phyloP scores from a whole-genome alignment of 164 flowering plant genomes.

The Liriodendron chinense region DNA sequence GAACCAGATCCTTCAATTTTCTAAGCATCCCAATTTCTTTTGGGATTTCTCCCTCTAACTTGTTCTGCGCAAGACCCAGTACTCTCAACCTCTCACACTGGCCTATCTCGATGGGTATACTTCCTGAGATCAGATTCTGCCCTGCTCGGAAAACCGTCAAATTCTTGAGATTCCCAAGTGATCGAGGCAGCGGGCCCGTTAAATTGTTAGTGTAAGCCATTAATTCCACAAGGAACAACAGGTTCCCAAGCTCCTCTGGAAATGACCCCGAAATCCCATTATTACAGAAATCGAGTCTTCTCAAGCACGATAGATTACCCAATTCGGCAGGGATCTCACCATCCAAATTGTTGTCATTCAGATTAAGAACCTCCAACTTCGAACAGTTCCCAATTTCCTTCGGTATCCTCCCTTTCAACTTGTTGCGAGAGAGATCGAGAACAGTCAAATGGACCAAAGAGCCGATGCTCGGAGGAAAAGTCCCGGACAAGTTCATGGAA shows the following conservation, averaged over 20 bases:
- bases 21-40: slow-evolving; percentile 56
- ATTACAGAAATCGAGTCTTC: slow-evolving; percentile 47
- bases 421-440: slow-evolving; percentile 56
- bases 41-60: slow-evolving; percentile 52
- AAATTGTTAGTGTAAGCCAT: slow-evolving; percentile 64
- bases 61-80: slow-evolving; percentile 72
- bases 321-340: slow-evolving; percentile 40
- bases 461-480: slow-evolving; percentile 55
- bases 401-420: slow-evolving; percentile 55
- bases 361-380: slow-evolving; percentile 34
- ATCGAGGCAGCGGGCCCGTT: slow-evolving; percentile 57
- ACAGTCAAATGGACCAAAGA: slow-evolving; percentile 36
- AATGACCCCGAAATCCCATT: slow-evolving; percentile 55
- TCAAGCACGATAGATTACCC: slow-evolving; percentile 28
- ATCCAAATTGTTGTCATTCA: slow-evolving; percentile 45
- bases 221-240: slow-evolving; percentile 47
- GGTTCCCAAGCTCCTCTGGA: slow-evolving; percentile 58
- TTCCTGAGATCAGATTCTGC: slow-evolving; percentile 62
- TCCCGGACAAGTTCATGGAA: slow-evolving; percentile 68
- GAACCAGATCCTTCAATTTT: slow-evolving; percentile 45
- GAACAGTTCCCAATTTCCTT: slow-evolving; percentile 70
- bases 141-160: slow-evolving; percentile 62
- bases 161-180: slow-evolving; percentile 55
- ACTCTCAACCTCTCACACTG: slow-evolving; percentile 44
- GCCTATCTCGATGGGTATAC: slow-evolving; percentile 53